Evolutionary conservation across 2,329 filamentous ascomycete genomes (phyloP), one percentile per base, ranked within the genome.

Genomic region (Xylaria multiplex): DNA sequence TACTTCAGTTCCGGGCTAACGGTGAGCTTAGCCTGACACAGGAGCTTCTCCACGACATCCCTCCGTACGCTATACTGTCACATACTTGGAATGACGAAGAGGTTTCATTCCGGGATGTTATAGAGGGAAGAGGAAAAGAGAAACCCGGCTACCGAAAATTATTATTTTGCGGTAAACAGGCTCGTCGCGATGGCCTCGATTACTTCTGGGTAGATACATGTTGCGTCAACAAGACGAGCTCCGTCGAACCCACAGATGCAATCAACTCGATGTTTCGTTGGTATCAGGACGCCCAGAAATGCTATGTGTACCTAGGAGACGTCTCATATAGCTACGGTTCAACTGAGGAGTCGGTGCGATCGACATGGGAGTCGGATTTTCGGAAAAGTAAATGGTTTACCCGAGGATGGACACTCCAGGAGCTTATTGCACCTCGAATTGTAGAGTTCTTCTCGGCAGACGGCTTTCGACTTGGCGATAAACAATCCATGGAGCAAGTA

Each of bases 271-370:
- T 58, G 60, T 58, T 50, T 40, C 27, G 22, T 19, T 63, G 53
- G 60, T 63, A 63, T 24, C 32, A 19, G 2, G 30, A 35, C 8
- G 60, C 60, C 24, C 27, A n/a, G 8, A 37, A 27, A 16, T 62
- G 60, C 22, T 56, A 56, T 50, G 60, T 49, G 22, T 57, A 57
- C n/a, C 60, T 62, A 24, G 50, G 40, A 13, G 60, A 63, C 22
- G 43, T 63, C 6, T 50, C 46, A n/a, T 30, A 22, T 27, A 27
- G 13, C 40, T 19, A 3, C 37, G 9, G 32, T 35, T 35, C 32
- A 35, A 35, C 32, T 11, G 32, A 35, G 2, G 9, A 7, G 8
- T 7, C 9, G 32, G 32, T 2, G 8, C 32, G 3, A 7, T 11
- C 32, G 32, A 35, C 13, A 7, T 53, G 32, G 37, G 6, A 43